Evolutionary conservation across 306 rosid species (phyloP).

Genomic region (Vigna angularis): DNA sequence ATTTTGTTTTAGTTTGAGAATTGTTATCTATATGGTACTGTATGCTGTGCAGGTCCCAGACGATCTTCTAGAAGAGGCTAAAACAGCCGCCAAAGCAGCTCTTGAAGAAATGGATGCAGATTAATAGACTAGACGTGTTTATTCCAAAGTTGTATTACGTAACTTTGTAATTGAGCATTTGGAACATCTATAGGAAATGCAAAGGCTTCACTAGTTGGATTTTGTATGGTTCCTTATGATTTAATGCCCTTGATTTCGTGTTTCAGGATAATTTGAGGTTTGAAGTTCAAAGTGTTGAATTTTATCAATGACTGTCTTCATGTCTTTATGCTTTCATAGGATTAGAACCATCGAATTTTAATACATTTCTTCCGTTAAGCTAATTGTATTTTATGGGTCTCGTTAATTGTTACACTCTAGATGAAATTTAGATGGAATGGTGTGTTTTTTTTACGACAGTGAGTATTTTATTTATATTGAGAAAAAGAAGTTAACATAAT

Average conservation of each 20-base stretch:
- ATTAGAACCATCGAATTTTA: too few relatives aligned
- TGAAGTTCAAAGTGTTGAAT: too few relatives aligned
- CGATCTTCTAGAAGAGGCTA: constrained; percentile 81
- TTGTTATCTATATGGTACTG: not conserved
- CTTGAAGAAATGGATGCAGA: constrained; percentile 99
- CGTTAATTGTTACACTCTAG: too few relatives aligned
- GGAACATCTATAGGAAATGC: constrained; percentile 39
- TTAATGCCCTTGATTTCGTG: constrained; percentile 31
- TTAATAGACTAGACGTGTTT: constrained; percentile 36
- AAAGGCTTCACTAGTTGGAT: constrained; percentile 40
- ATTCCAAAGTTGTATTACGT: constrained; percentile 36
- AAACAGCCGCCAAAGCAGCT: constrained; percentile 90
- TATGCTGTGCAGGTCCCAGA: constrained; percentile 73
- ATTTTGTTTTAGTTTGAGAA: not conserved
- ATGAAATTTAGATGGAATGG: too few relatives aligned
- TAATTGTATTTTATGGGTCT: too few relatives aligned
- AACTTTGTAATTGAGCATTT: constrained; percentile 38
- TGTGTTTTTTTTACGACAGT: too few relatives aligned
- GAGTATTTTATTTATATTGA: too few relatives aligned
- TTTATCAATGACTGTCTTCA: too few relatives aligned
- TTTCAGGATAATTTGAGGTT: not conserved
- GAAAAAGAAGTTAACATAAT: too few relatives aligned
- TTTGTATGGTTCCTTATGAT: constrained; percentile 37
- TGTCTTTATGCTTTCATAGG: too few relatives aligned
- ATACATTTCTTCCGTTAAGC: too few relatives aligned